Evolutionary conservation across 768 basidiomycete species (phyloP).

Genomic region (Mycena kentingensis): DNA sequence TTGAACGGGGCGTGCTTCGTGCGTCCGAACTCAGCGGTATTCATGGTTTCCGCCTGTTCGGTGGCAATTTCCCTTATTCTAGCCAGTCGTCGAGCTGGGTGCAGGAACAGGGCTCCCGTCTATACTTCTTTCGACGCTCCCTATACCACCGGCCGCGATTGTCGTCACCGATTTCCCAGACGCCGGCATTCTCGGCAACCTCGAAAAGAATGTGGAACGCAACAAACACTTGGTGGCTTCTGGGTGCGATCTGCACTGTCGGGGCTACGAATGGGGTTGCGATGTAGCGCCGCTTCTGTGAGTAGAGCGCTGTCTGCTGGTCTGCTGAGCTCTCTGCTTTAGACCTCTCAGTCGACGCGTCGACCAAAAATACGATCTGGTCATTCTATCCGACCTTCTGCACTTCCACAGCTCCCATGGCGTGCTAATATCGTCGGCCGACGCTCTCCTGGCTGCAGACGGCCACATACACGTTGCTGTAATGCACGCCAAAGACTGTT

Average conservation of each 20-base stretch:
- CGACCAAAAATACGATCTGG: conserved; percentile 48
- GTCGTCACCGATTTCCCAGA: conserved; percentile 75
- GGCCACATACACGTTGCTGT: conserved; percentile 60
- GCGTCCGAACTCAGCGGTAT: conserved; percentile 44
- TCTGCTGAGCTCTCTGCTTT: conserved; percentile 3
- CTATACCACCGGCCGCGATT: conserved; percentile 50
- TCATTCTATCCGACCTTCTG: conserved; percentile 73
- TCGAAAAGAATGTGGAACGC: conserved; percentile 53
- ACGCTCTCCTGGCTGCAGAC: conserved; percentile 44
- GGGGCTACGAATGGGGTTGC: conserved; percentile 68
- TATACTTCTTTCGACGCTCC: conserved; percentile 51
- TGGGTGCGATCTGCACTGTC: conserved; percentile 45
- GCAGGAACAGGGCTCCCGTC: conserved; percentile 71
- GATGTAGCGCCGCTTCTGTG: conserved; percentile 51
- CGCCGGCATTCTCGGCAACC: conserved; percentile 56
- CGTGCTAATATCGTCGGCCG: conserved; percentile 53
- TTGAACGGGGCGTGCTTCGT: conserved; percentile 57
- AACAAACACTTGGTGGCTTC: conserved; percentile 42
- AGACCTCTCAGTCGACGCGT: not conserved
- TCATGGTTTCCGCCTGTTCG: not conserved
- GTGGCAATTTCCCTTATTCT: not conserved
- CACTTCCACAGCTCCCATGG: conserved; percentile 67
- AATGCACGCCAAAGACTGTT: conserved; percentile 11
- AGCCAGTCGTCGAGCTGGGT: conserved; percentile 72
- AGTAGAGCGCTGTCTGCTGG: conserved; percentile 21